phyloP scores from a whole-genome alignment of 805 yeast genomes.

The Schwanniomyces pseudopolymorphus region DNA sequence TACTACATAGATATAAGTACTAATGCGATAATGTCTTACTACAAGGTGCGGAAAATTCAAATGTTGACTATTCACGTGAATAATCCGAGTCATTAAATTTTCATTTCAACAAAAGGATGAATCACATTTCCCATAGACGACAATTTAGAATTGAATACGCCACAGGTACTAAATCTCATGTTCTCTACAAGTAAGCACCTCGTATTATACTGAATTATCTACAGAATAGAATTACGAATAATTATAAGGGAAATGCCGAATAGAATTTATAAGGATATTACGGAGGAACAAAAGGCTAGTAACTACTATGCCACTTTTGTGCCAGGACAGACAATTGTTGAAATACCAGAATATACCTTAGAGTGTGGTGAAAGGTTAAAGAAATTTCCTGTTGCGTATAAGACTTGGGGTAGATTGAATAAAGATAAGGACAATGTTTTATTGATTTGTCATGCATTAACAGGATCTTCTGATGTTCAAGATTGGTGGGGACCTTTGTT shows the following conservation, averaged over 20 bases:
- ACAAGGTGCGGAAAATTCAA: no score
- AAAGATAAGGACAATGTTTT: conserved; percentile 68
- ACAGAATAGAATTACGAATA: not conserved
- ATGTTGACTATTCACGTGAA: not conserved
- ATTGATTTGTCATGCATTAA: conserved; percentile 93
- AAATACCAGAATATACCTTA: conserved; percentile 68
- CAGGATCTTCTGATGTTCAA: conserved; percentile 91
- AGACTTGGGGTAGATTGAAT: conserved; percentile 91
- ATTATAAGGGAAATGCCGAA: conserved; percentile 6
- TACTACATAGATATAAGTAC: no score
- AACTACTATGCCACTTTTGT: conserved; percentile 76
- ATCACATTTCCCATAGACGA: not conserved
- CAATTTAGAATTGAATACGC: conserved; percentile 1
- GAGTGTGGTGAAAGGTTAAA: conserved; percentile 78
- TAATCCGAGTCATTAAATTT: not conserved
- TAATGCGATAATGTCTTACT: no score
- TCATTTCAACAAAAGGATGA: not conserved
- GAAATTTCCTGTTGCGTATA: conserved; percentile 89
- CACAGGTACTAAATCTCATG: conserved; percentile 7
- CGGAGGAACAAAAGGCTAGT: conserved; percentile 44
- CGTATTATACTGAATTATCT: conserved; percentile 13
- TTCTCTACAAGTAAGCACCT: conserved; percentile 15
- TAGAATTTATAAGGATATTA: conserved; percentile 35
- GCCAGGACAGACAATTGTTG: conserved; percentile 72
- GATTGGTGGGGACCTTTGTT: conserved; percentile 99